Base-by-base conservation (phyloP, 768 basidiomycete species). In the Boletus pseudo-olivaceus region DNA sequence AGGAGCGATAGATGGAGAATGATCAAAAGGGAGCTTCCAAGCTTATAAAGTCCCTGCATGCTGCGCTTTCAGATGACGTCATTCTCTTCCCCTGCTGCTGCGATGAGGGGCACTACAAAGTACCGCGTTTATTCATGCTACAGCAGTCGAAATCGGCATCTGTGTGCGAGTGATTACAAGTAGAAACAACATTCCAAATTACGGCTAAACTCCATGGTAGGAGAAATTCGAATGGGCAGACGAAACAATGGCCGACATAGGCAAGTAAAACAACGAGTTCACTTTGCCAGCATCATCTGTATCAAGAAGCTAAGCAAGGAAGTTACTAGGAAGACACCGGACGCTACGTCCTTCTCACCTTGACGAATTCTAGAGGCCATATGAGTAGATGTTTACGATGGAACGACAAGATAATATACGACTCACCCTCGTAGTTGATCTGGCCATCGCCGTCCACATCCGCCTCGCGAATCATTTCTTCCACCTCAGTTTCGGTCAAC, bases 381-480 rank as follows among this genome's bases (percentile, higher is more conserved):
- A 45, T 49, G 32, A 49, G 43, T 45, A 11, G 32, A 26, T 15
- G 39, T 29, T 55, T 20, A 54, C 53, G 35, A 41, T 35, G 44
- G 35, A 33, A 6, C 6, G 15, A 6, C 1, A 20, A 39, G n/a
- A 38, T 7, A 1, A 19, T 10, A 32, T 19, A 20, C 8, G 60
- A 65, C 80, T 53, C 55, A 87, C 88, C 88, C 2, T 89, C 85
- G 67, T 90, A 93, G 73, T 90, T 88, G 74, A 91, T 90, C 74
- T 92, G 90, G n/a, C 92, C 92, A 70, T 93, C 91, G 48, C 94
- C 93, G 66, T 97, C 92, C 47, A 92, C 80, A 68, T 97, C 93
- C 53, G 93, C 94, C 75, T 97, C 94, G 51, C 93, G 85, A 69
- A 97, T 97, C 93, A 97, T 95, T 78, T 95, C 93, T 56, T 92